Base-by-base conservation (phyloP, 768 basidiomycete genomes). In the Mycena kentingensis region DNA sequence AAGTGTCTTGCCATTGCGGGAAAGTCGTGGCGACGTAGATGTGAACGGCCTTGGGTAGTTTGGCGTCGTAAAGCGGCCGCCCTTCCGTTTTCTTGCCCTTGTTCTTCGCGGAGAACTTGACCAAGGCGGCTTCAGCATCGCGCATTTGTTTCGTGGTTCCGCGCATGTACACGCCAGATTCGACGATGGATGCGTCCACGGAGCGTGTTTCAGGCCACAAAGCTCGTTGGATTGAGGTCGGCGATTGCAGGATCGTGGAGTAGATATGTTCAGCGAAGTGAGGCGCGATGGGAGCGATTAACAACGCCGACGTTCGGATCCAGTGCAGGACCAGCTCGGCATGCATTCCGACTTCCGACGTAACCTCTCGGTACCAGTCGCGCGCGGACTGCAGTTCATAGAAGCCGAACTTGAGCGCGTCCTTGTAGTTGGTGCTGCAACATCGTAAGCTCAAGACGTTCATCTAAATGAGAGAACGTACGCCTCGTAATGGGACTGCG, bases 321-420 rank as follows among this genome's bases (percentile, higher is more conserved):
- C 89, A 98, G 75, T 84, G 82, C 56, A 83, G 73, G 63, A 96
- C 84, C 39, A 98, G 82, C 55, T 93, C 93, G 43, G 67, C 76
- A 70, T 98, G 95, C 93, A 98, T 97, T 25, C 93, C 92, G 43
- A 86, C 74, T 55, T 93, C 91, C 6, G 82, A 74, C 3, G 90
- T 94, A 45, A 96, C 91, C 66, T 94, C 90, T 51, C 94, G 91
- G 69, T 98, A 98, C 88, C 93, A 94, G 67, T 98, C 95, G 39
- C 97, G 89, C 2, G 85, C 78, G 44, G 82, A 87, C 68, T 98
- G 93, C 59, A 95, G 81, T 64, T 97, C 94, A 78, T 94, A 99
- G 73, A 98, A 96, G 41, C 95, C 96, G 58, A 80, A 88, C 70
- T 98, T 96, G 55, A 98, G 71, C 10, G 95, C 94, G 52, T 96